Percentiles rank a stretch among this genome's conserved stretches.
Evolutionary conservation across 345 rosid genomes (phyloP).

Genomic region (Erodium maritimum): DNA sequence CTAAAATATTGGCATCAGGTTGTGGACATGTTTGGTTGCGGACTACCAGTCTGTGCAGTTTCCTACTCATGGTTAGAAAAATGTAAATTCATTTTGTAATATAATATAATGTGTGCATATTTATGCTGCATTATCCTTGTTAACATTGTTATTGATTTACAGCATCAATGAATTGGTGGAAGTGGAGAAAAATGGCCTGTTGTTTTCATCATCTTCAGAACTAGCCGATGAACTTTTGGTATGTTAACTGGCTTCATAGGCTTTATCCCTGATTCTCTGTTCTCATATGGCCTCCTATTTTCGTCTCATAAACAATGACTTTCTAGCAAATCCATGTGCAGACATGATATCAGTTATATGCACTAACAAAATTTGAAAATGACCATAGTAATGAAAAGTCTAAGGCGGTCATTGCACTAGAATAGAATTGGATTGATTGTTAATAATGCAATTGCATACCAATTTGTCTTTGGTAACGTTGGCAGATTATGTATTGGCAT

Average conservation of each 20-base stretch:
- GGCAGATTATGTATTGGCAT: neutral
- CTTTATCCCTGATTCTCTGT: neutral
- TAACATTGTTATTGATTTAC: slow-evolving; percentile 7
- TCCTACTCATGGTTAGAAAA: slow-evolving; percentile 74
- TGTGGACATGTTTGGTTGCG: slow-evolving; percentile 98
- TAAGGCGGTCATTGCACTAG: neutral
- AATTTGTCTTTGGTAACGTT: neutral
- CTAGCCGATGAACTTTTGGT: slow-evolving; percentile 80
- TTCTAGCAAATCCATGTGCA: neutral
- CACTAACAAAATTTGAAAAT: no score
- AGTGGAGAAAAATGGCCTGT: slow-evolving; percentile 71
- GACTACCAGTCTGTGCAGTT: slow-evolving; percentile 90
- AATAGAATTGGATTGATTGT: no score
- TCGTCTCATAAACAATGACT: neutral
- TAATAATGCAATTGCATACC: neutral
- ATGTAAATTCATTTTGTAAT: neutral
- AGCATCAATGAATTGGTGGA: slow-evolving; percentile 83
- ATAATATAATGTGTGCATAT: neutral
- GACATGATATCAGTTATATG: no score
- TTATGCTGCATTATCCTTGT: neutral
- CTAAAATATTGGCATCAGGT: slow-evolving; percentile 32
- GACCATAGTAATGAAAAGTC: neutral
- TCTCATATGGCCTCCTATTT: neutral
- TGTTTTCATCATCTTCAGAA: slow-evolving; percentile 93
- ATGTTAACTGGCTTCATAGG: slow-evolving; percentile 10